Conservation (phyloP, 495 filamentous ascomycete genomes). For the Cryomyces antarcticus region DNA sequence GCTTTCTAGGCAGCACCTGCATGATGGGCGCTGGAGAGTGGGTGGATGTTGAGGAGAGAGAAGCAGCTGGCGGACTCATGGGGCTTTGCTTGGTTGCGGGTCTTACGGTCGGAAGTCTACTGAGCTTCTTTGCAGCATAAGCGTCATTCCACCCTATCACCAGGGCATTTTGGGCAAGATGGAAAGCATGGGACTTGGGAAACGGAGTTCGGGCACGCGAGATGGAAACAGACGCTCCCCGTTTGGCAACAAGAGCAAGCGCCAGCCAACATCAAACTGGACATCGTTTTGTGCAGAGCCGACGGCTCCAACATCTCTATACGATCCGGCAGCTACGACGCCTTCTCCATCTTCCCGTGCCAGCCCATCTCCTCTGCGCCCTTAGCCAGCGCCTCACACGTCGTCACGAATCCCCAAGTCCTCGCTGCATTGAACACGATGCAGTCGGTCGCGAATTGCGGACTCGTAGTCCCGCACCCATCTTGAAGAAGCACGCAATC, state of each 20-base stretch:
- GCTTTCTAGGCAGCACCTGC: conserved; percentile 59
- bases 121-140: conserved; percentile 58
- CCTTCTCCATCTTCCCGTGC: too few species aligned
- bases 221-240: too few species aligned
- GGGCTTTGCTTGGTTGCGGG: conserved; percentile 68
- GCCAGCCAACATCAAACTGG: too few species aligned
- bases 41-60: conserved; percentile 60
- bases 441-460: conserved; percentile 19
- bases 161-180: too few species aligned
- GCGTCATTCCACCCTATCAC: too few species aligned
- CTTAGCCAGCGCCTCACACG: conserved; percentile 18
- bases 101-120: conserved; percentile 61
- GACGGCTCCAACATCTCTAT: too few species aligned
- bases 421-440: conserved; percentile 24
- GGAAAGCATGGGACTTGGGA: too few species aligned
- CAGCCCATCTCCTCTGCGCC: conserved; percentile 10
- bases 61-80: conserved; percentile 90
- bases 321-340: too few species aligned
- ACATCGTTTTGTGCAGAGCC: too few species aligned
- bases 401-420: conserved; percentile 22
- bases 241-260: too few species aligned
- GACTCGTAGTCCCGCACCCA: conserved; percentile 30
- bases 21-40: conserved; percentile 80
- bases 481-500: conserved; percentile 35
- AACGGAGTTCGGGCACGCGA: too few species aligned